Base-by-base conservation (phyloP, 2,329 filamentous ascomycete genomes). In the Epichloe gansuensis region DNA sequence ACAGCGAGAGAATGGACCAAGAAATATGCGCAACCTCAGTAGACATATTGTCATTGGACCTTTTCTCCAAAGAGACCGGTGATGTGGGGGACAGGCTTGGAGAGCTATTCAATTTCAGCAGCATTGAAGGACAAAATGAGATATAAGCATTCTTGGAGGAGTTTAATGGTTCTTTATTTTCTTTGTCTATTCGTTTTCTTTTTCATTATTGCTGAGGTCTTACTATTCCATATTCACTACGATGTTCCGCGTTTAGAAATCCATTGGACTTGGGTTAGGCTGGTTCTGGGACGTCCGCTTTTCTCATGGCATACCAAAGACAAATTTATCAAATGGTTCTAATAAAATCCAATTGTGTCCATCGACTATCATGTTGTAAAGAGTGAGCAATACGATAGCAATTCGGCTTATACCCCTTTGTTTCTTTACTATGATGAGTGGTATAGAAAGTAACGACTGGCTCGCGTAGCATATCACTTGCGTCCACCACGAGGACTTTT, bases 1-100 rank as follows among this genome's bases (percentile, higher is more conserved):
- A 97, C 89, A 7, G 91, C 91, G 15, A 85, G 79, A 64, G 89
- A 95, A 63, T 97, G 93, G 91, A 97, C 93, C 12, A 77, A 78
- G 66, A 84, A 85, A 60, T 88, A 93, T 66, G 90, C 90, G 47
- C 77, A 77, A 65, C 71, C 78, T 15, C 39, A 36, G 55, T 64
- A 58, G 31, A 31, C 31, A 38, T 39, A 39, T 44, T 53, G 52
- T 21, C 41, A 31, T n/a, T 47, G 47, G 15, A 21, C 27, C 15
- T 21, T 34, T 43, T 36, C 21, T 35, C 34, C 27, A 12, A 13
- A 43, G 31, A 5, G 15, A 9, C 21, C 21, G 23, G 47, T n/a
- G n/a, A 36, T n/a, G 35, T 45, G 45, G 43, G 55, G 13, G n/a
- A 44, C 46, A 50, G 38, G 12, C 27, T 35, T 11, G 25, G 35